phyloP scores from a whole-genome alignment of 805 yeast species.

The Schwanniomyces yamadae region DNA sequence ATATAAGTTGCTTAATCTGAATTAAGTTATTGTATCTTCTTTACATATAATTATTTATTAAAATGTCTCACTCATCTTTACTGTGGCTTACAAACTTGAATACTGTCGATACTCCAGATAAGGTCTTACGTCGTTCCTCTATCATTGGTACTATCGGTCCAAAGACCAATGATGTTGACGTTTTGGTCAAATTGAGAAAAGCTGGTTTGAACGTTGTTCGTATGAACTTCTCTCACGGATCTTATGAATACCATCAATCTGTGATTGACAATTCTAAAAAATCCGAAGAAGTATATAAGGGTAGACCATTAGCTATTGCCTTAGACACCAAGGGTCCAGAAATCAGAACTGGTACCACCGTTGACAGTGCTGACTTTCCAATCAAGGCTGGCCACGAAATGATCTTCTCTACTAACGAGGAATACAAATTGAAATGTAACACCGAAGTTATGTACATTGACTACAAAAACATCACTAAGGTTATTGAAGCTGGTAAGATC shows the following conservation, averaged over 20 bases:
- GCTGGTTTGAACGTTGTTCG: conserved; percentile 98
- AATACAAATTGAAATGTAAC: conserved; percentile 68
- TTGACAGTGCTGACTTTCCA: conserved; percentile 75
- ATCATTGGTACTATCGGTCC: conserved; percentile 99
- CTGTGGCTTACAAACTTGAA: conserved; percentile 84
- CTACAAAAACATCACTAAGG: conserved; percentile 95
- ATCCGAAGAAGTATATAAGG: conserved; percentile 85
- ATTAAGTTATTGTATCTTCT: neutral
- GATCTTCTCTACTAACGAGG: conserved; percentile 89
- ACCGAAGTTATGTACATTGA: conserved; percentile 85
- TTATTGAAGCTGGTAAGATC: conserved; percentile 80
- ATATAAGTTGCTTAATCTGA: no score
- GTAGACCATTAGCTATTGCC: conserved; percentile 98
- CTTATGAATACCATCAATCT: conserved; percentile 95
- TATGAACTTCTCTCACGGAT: conserved; percentile 99
- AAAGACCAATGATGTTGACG: conserved; percentile 88
- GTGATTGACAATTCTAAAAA: conserved; percentile 96
- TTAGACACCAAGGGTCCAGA: conserved; percentile 99
- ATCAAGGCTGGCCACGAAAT: conserved; percentile 84
- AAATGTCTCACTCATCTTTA: conserved; percentile 48
- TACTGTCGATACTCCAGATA: conserved; percentile 70
- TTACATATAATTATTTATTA: conserved; percentile 1
- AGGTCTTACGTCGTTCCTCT: conserved; percentile 86
- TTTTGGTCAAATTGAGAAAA: conserved; percentile 82
- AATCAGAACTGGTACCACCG: conserved; percentile 97